Evolutionary conservation across 768 basidiomycete species (phyloP), one percentile per base, ranked within the genome.

Genomic region (Kwoniella dendrophila): DNA sequence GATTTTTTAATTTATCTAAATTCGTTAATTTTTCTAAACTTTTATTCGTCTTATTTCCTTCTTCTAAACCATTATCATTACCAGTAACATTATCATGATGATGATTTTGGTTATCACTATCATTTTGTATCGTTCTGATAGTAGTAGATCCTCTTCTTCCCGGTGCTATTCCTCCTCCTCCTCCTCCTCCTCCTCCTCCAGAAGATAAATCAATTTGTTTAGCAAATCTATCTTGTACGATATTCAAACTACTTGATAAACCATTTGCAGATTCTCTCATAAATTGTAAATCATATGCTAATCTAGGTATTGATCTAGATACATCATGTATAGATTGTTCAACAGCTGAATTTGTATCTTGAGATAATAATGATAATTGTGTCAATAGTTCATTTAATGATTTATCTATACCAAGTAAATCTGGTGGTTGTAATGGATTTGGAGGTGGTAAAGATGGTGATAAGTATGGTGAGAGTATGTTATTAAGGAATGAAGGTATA

Each of bases 231-330:
- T 86, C 84, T 57, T 88, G 84, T 18, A 92, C 86, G 32, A 83
- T 83, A 29, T 83, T 81, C 22, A 99, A 82, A 8, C 86, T 81
- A 29, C 81, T 81, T 63, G 90, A 88, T 24, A 98, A 83, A 2
- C 89, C 84, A 18, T 89, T 79, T 0, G 94, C 93, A 32, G 88
- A 87, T 71, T 98, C 95, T 43, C 90, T 88, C 87, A 97, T 94
- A 81, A 96, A 96, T 76, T 98, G 94, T 34, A 99, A 83, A 79
- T 98, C 96, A 77, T 96, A 98, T 1, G 90, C 87, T 47, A 99
- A 83, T 38, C 96, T 86, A 12, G 96, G 92, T 22, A 97, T 87
- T 4, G 88, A 86, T 50, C 93, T 86, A 1, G 94, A 92, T 43
- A 97, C 90, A 75, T 97, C 93, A 73, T 92, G 88, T 61, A 99